These are phyloP conservation scores for barley (Hordeum vulgare) DNA, from an alignment of 176 grass and related monocot genomes.

Conservation along the genomic window DNA sequence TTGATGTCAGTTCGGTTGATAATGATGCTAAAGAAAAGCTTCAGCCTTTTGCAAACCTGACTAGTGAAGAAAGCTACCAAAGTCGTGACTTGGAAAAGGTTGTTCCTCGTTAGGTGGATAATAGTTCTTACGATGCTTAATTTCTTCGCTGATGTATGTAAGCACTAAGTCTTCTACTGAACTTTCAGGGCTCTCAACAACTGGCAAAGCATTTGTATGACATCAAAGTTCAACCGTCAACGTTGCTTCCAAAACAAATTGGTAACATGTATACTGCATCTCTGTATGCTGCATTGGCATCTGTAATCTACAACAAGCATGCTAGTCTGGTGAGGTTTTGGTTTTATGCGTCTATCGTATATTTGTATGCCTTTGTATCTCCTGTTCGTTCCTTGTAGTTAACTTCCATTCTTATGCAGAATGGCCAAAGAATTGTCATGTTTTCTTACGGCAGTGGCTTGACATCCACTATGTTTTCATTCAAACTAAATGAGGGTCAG, in stretches of 20 bases:
- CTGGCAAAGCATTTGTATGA: slow-evolving; percentile 80
- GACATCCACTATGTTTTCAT: slow-evolving; percentile 78
- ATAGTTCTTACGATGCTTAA: slow-evolving; percentile 27
- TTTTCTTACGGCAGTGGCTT: slow-evolving; percentile 99
- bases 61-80: slow-evolving; percentile 65
- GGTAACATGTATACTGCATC: slow-evolving; percentile 92
- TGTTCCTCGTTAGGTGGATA: neutral
- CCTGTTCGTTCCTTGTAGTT: neutral
- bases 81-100: slow-evolving; percentile 82
- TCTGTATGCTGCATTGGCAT: slow-evolving; percentile 71
- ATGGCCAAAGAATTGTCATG: slow-evolving; percentile 78
- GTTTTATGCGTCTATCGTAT: neutral
- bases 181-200: slow-evolving; percentile 85
- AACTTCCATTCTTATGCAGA: slow-evolving; percentile 37
- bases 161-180: neutral
- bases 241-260: slow-evolving; percentile 72
- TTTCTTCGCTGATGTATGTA: slow-evolving; percentile 20
- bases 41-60: slow-evolving; percentile 55
- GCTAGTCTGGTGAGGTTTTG: slow-evolving; percentile 42
- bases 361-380: slow-evolving; percentile 1
- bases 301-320: slow-evolving; percentile 66
- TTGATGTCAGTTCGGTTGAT: slow-evolving; percentile 50
- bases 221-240: slow-evolving; percentile 70
- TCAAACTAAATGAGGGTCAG: slow-evolving; percentile 60
- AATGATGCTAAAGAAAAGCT: slow-evolving; percentile 61